Evolutionary conservation across 345 rosid genomes (phyloP), one percentile per base, ranked within the genome.

Genomic region (Turritis glabra): DNA sequence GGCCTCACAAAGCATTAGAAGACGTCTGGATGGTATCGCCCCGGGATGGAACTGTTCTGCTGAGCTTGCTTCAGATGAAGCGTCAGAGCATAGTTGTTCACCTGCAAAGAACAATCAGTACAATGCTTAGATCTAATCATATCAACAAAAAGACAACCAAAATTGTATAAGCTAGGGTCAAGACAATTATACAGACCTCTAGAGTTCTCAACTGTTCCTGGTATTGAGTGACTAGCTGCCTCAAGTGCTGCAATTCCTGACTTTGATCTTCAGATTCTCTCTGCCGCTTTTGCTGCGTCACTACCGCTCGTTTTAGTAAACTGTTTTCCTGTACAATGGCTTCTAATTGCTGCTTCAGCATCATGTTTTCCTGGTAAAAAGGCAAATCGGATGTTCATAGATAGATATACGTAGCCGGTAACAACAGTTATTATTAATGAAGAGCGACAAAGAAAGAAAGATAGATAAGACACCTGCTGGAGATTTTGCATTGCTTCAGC

Each of bases 121-220:
- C 13, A 48, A 13, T 18, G 25, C 26, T 62, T 2, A 33, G 22
- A 47, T 15, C 40, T 18, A 12, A 60, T 25, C 40, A 22, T 2
- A 14, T 18, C 10, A 0, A 18, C 21, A 5, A 19, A 44, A 26
- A 30, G 52, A 48, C 8, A n/a, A 15, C 4, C 4, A 46, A 19
- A 55, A 5, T 27, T 9, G 53, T 55, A 40, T 18, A 57, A 35
- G 59, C 7, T 47, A 22, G 4, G 35, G 35, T 18, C 8, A 52
- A 38, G 19, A 33, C n/a, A 43, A 3, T n/a, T 48, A 51, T 64
- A 64, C 70, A 77, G 18, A 90, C 97, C 96, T 91, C 96, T 33
- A 91, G 79, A 27, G 93, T 85, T 80, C 92, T 88, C 83, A 91
- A 10, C 66, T 91, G 97, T 32, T 91, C 93, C 82, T 89, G 96